Base-by-base conservation (phyloP, 2,329 filamentous ascomycete genomes). In the Aureobasidium leucospermi region DNA sequence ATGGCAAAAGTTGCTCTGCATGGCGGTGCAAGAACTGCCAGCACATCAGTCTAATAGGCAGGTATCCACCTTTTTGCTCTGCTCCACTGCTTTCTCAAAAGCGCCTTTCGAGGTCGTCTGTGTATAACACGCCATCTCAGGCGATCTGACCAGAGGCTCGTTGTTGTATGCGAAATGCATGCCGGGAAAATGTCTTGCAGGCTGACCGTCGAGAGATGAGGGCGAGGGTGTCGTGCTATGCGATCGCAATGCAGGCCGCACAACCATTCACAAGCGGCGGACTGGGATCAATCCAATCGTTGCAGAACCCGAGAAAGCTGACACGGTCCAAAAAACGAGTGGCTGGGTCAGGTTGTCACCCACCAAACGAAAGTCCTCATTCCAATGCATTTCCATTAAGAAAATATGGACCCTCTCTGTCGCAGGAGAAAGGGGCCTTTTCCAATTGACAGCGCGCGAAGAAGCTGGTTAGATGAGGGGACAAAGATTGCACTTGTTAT, bases 51-150 rank as follows among this genome's bases (percentile, higher is more conserved):
- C 34, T 11, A 34, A 55, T 23, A 41, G 51, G 39, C n/a, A 31
- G 29, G 51, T 42, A 55, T 46, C 52, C 41, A 46, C 39, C 16
- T 46, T 23, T 13, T 32, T 23, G 23, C 23, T 9, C 38, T n/a
- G 23, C 4, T 31, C 38, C 32, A 32, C 41, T 31, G 10, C 29
- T 19, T 46, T 19, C 34, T 6, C n/a, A 6, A 43, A 16, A 43
- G 39, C 51, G 28, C 51, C 51, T 55, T n/a, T 8, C 3, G 23
- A 19, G 32, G 15, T n/a, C n/a, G 19, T 53, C 28, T 53, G 49
- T 53, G 51, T 55, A 43, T 34, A 43, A 32, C 51, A 55, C 52
- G 41, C 52, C 52, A 56, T 56, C 52, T 56, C 41, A 45, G n/a
- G 6, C 9, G 39, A 46, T 56, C 41, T 46, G 38, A 56, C 36